phyloP scores from a whole-genome alignment of 2,329 filamentous ascomycete species.

The Arthrobotrys megalospora region DNA sequence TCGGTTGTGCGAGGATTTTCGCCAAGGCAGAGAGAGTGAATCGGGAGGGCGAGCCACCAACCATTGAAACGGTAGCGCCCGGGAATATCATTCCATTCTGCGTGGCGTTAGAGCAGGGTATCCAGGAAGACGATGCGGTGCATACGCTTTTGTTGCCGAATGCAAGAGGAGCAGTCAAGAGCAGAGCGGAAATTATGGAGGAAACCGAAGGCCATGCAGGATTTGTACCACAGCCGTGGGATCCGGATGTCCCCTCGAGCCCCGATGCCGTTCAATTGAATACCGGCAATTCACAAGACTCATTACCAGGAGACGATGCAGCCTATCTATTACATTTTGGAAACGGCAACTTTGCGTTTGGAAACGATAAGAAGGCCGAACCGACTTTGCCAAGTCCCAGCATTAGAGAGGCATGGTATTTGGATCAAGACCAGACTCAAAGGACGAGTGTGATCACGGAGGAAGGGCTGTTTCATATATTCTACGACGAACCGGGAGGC shows the following conservation, averaged over 20 bases:
- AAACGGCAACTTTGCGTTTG: conserved; percentile 26
- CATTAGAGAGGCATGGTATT: conserved; percentile 57
- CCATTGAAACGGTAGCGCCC: conserved; percentile 43
- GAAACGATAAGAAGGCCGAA: conserved; percentile 37
- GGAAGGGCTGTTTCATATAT: conserved; percentile 60
- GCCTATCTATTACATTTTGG: conserved; percentile 52
- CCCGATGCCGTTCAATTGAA: conserved; percentile 38
- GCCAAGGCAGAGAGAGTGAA: conserved; percentile 28
- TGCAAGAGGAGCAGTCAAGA: neutral
- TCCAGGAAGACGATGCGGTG: conserved; percentile 55
- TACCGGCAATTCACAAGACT: conserved; percentile 20
- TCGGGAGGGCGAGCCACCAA: conserved; percentile 16
- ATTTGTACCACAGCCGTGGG: conserved; percentile 40
- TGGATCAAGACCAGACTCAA: conserved; percentile 58
- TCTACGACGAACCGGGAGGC: conserved; percentile 47
- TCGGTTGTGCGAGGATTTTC: conserved; percentile 49
- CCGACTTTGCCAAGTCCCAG: conserved; percentile 42
- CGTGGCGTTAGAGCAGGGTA: conserved; percentile 40
- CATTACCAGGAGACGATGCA: conserved; percentile 47
- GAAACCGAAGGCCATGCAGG: conserved; percentile 19
- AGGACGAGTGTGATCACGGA: conserved; percentile 55
- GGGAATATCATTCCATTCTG: conserved; percentile 60
- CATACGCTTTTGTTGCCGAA: conserved; percentile 41
- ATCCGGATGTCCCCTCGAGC: conserved; percentile 36
- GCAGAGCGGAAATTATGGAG: conserved; percentile 39